Evolutionary conservation across 2,329 filamentous ascomycete species (phyloP).

Genomic region (Penicillium sp.): DNA sequence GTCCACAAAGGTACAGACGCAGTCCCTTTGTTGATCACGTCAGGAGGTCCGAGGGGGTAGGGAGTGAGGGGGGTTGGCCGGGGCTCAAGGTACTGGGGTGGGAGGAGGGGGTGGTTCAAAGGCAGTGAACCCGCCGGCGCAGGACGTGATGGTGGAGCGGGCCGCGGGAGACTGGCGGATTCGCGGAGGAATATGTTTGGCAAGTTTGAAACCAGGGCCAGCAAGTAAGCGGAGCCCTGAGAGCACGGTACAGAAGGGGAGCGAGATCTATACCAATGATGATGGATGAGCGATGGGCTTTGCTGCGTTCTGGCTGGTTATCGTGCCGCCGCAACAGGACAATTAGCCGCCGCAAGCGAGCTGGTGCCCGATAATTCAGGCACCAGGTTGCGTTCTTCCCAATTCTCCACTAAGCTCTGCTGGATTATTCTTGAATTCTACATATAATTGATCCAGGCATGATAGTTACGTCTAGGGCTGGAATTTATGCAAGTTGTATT

Average conservation of each 20-base stretch:
- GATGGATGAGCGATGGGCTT: constrained; percentile 36
- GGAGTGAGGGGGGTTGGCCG: constrained; percentile 15
- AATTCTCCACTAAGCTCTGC: neutral
- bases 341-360: constrained; percentile 43
- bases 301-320: constrained; percentile 39
- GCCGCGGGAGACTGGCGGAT: constrained; percentile 8
- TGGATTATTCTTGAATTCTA: neutral
- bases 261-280: constrained; percentile 22
- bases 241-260: constrained; percentile 14
- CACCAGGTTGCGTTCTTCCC: neutral
- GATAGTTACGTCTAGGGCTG: neutral
- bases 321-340: constrained; percentile 39
- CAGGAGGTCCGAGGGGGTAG: constrained; percentile 1
- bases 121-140: constrained; percentile 24
- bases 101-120: constrained; percentile 23
- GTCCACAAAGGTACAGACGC: constrained; percentile 5
- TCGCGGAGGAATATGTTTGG: constrained; percentile 7
- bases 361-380: constrained; percentile 22
- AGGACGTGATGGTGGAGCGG: constrained; percentile 17
- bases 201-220: constrained; percentile 8
- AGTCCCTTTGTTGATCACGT: constrained; percentile 14
- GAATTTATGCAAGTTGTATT: neutral
- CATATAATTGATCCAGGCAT: neutral
- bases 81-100: constrained; percentile 14
- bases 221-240: constrained; percentile 12